These are phyloP conservation scores for Cynanchum wilfordii DNA, from an alignment of 257 asterid species.

Conservation along the genomic window DNA sequence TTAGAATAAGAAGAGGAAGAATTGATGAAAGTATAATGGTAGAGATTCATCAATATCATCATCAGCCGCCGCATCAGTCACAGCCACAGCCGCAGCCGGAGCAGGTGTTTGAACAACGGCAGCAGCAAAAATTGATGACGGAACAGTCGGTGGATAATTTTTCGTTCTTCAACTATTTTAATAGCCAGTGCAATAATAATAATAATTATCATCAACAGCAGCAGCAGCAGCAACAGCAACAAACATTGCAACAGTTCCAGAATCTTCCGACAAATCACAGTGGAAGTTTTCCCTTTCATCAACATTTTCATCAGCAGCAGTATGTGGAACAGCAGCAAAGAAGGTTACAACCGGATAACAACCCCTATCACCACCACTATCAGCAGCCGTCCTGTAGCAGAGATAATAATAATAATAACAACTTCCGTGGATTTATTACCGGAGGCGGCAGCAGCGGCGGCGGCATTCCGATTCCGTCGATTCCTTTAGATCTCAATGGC, in stretches of 20 bases:
- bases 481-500: slow-evolving; percentile 24
- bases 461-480: no score
- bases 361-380: background rate
- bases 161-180: slow-evolving; percentile 30
- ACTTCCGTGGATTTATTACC: background rate
- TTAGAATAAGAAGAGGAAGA: background rate
- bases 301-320: slow-evolving; percentile 16
- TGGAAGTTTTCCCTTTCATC: slow-evolving; percentile 30
- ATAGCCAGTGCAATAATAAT: slow-evolving; percentile 3
- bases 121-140: slow-evolving; percentile 11
- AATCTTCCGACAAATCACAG: slow-evolving; percentile 29
- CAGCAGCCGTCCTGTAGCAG: background rate
- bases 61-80: background rate
- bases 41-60: slow-evolving; percentile 27
- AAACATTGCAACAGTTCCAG: slow-evolving; percentile 37
- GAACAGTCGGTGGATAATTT: slow-evolving; percentile 9
- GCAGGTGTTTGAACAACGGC: background rate
- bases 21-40: slow-evolving; percentile 19
- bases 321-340: slow-evolving; percentile 7
- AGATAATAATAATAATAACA: no score
- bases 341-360: background rate
- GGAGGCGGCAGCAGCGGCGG: slow-evolving; percentile 34
- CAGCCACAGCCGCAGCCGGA: slow-evolving; percentile 17
- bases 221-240: slow-evolving; percentile 17
- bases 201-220: background rate